Evolutionary conservation across 1,284 basidiomycete genomes (phyloP), one percentile per base, ranked within the genome.

Genomic region (Cryptococcus maquisensis): DNA sequence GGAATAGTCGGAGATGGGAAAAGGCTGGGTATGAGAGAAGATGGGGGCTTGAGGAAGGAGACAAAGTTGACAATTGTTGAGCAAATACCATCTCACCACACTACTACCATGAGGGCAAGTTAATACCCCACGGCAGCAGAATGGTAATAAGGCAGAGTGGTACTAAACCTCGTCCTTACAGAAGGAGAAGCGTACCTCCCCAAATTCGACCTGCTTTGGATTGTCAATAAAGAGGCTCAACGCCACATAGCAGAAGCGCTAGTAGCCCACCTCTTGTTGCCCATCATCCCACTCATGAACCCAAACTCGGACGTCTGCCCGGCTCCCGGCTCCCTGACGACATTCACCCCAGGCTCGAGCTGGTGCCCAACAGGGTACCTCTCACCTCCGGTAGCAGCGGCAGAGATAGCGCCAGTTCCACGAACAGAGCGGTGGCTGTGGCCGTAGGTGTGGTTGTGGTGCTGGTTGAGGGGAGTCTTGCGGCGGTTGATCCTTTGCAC

Each of bases 311-410:
- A 47, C 18, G 24, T 28, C 39, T n/a, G 8, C 3, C n/a, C n/a
- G 12, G 39, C 39, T 32, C 28, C 28, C 44, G 52, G 40, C 32
- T 51, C 53, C 42, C 47, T 43, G 38, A 61, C 50, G 39, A 59
- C 37, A 10, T 54, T 36, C 38, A 62, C 54, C n/a, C 63, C 60
- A 24, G 63, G 63, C 46, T 64, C 60, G 49, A 61, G 39, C 52
- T 41, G 49, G 20, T 35, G n/a, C 3, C 37, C 37, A 39, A 36
- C 24, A 32, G 38, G 39, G 43, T 36, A 45, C 42, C 18, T 12
- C 40, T 42, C 40, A 23, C 40, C 40, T 23, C 40, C 23, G 44
- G 18, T 13, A 42, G 24, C 21, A 36, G 39, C 23, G 44, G 21
- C 28, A 35, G 49, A 40, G 6, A 24, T 32, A 28, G 18, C 15